These are phyloP conservation scores for Eustoma russellianum DNA, from an alignment of 257 asterid species.

Conservation along the genomic window DNA sequence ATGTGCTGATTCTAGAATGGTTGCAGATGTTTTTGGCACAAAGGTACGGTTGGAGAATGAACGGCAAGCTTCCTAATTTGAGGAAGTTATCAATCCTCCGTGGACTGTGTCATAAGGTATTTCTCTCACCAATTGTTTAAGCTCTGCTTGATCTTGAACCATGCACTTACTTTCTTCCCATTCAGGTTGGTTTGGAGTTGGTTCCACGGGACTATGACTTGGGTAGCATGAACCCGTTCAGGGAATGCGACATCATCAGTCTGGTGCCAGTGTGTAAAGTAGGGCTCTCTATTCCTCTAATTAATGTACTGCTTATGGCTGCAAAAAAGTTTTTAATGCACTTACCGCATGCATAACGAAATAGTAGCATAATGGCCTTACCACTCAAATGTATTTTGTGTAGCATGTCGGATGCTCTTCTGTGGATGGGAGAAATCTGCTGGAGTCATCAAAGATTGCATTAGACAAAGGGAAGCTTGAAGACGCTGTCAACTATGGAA, in stretches of 20 bases:
- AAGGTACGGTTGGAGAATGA: constrained; percentile 73
- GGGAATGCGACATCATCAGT: constrained; percentile 69
- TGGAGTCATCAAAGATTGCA: constrained; percentile 95
- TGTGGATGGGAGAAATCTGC: constrained; percentile 88
- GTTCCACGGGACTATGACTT: constrained; percentile 81
- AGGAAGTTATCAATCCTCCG: constrained; percentile 80
- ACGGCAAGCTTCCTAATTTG: constrained; percentile 64
- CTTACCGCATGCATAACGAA: not conserved
- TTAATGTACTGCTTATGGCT: not conserved
- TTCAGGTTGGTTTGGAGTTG: constrained; percentile 90
- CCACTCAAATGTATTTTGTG: constrained; percentile 10
- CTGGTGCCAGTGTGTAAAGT: constrained; percentile 90
- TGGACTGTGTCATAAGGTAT: constrained; percentile 95
- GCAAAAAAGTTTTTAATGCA: constrained; percentile 2
- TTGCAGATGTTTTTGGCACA: constrained; percentile 46
- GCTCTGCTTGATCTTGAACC: constrained; percentile 14
- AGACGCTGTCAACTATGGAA: constrained; percentile 86
- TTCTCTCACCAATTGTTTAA: constrained; percentile 13
- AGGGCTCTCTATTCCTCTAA: constrained; percentile 15
- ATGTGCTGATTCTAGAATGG: constrained; percentile 64
- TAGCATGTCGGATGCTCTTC: constrained; percentile 97
- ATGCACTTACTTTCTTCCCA: constrained; percentile 18
- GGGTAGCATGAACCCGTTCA: constrained; percentile 76
- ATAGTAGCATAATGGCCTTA: constrained; percentile 11
- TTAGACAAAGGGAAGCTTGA: constrained; percentile 98